phyloP scores from a whole-genome alignment of 116 monocot species.

The Posidonia oceanica region DNA sequence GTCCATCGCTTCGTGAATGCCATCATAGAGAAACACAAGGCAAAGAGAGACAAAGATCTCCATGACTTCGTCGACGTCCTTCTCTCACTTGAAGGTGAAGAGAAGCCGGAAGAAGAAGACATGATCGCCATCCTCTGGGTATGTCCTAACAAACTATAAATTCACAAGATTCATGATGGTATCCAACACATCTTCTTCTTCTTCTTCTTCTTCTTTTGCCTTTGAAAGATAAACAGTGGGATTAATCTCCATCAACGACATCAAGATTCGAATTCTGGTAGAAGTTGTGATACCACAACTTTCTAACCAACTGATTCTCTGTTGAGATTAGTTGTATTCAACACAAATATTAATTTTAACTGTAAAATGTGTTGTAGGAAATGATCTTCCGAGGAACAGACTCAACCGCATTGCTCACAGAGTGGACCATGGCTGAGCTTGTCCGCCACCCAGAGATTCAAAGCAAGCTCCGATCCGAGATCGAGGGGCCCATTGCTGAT shows the following conservation, averaged over 20 bases:
- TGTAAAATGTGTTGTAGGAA: slow-evolving; percentile 29
- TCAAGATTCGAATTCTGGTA: too few relatives aligned
- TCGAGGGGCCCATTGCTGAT: slow-evolving; percentile 39
- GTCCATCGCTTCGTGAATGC: slow-evolving; percentile 30
- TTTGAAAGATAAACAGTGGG: too few relatives aligned
- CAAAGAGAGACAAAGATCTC: background rate
- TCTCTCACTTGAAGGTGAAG: slow-evolving; percentile 49
- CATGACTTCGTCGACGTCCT: slow-evolving; percentile 39
- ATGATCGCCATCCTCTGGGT: slow-evolving; percentile 88
- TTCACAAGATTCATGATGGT: too few relatives aligned
- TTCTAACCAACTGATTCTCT: too few relatives aligned
- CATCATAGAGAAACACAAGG: slow-evolving; percentile 47
- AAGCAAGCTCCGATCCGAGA: slow-evolving; percentile 28
- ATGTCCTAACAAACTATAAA: too few relatives aligned
- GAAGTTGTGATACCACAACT: too few relatives aligned
- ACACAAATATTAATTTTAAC: too few relatives aligned
- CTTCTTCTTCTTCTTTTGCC: too few relatives aligned
- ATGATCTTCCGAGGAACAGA: slow-evolving; percentile 88
- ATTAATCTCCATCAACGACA: too few relatives aligned
- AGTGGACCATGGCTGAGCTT: slow-evolving; percentile 84
- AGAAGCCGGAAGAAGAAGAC: slow-evolving; percentile 56
- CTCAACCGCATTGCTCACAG: slow-evolving; percentile 72
- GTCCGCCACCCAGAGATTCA: slow-evolving; percentile 46
- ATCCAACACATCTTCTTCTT: too few relatives aligned
- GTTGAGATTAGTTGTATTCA: too few relatives aligned